These are phyloP conservation scores for Coffea humblotiana DNA, from an alignment of 305 asterid species.

Conservation along the genomic window DNA sequence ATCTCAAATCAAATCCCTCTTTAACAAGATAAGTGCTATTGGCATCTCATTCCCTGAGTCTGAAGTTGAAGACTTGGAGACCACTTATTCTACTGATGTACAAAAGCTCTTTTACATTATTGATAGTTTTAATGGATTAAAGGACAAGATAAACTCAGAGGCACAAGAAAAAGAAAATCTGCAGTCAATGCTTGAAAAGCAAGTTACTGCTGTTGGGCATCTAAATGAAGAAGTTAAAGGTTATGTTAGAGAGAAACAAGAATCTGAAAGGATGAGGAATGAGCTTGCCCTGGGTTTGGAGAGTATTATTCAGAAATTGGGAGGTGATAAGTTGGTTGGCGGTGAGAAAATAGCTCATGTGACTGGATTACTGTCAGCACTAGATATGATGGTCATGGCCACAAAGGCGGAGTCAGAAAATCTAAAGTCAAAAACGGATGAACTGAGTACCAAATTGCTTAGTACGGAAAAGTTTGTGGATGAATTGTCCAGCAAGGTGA, in stretches of 20 bases:
- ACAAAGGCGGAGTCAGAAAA: slow-evolving; percentile 57
- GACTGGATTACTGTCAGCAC: slow-evolving; percentile 47
- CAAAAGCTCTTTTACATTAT: slow-evolving; percentile 70
- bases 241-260: slow-evolving; percentile 35
- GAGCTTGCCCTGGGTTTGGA: slow-evolving; percentile 59
- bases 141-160: slow-evolving; percentile 49
- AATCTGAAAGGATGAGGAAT: slow-evolving; percentile 43
- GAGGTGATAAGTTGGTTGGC: slow-evolving; percentile 59
- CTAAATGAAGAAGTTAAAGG: slow-evolving; percentile 59
- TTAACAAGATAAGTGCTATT: slow-evolving; percentile 61
- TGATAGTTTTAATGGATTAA: slow-evolving; percentile 53
- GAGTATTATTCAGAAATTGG: slow-evolving; percentile 60
- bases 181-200: slow-evolving; percentile 54
- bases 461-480: slow-evolving; percentile 62
- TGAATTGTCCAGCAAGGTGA: slow-evolving; percentile 72
- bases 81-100: slow-evolving; percentile 42
- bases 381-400: slow-evolving; percentile 62
- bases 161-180: slow-evolving; percentile 59
- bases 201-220: slow-evolving; percentile 53
- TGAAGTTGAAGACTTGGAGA: slow-evolving; percentile 38
- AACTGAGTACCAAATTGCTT: slow-evolving; percentile 65
- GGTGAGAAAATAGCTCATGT: slow-evolving; percentile 45
- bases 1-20: slow-evolving; percentile 59
- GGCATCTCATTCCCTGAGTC: slow-evolving; percentile 47
- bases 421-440: slow-evolving; percentile 63